Evolutionary conservation across 2,329 filamentous ascomycete species (phyloP).

Genomic region (Coniochaeta hoffmannii): DNA sequence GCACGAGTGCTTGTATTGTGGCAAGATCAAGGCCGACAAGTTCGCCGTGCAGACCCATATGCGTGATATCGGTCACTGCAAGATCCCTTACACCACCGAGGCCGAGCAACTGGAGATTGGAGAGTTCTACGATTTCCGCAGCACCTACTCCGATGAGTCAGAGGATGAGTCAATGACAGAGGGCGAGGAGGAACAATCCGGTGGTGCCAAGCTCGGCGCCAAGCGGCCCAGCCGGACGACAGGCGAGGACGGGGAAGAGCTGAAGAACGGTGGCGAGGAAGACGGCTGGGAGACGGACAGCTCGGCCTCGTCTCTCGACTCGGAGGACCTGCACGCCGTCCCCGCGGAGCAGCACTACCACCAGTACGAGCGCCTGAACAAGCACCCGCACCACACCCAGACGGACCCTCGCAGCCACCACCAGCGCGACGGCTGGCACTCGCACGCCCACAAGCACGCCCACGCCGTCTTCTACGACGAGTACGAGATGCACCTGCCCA

Average conservation of each 20-base stretch:
- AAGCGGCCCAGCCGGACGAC: slow-evolving; percentile 46
- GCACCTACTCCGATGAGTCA: slow-evolving; percentile 83
- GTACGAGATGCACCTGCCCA: slow-evolving; percentile 87
- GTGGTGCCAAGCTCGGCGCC: slow-evolving; percentile 64
- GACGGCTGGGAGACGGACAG: slow-evolving; percentile 96
- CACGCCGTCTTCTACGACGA: slow-evolving; percentile 84
- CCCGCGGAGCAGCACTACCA: slow-evolving; percentile 66
- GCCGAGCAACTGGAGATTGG: slow-evolving; percentile 90
- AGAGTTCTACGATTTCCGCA: slow-evolving; percentile 94
- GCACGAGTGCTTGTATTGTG: slow-evolving; percentile 82
- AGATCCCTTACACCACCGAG: slow-evolving; percentile 85
- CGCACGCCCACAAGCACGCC: slow-evolving; percentile 68
- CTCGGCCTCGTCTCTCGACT: slow-evolving; percentile 80
- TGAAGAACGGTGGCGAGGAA: slow-evolving; percentile 47
- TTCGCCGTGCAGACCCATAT: slow-evolving; percentile 91
- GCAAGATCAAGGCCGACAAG: slow-evolving; percentile 70
- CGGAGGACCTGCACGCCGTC: slow-evolving; percentile 72
- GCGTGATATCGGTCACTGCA: slow-evolving; percentile 94
- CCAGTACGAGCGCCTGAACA: slow-evolving; percentile 64
- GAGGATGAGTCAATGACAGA: slow-evolving; percentile 37
- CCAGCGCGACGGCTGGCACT: slow-evolving; percentile 72
- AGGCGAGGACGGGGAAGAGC: slow-evolving; percentile 42
- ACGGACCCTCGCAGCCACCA: slow-evolving; percentile 65
- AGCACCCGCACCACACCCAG: slow-evolving; percentile 69
- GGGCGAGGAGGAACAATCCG: slow-evolving; percentile 29